Evolutionary conservation across 106 monocot species (phyloP).

Genomic region (Dioscorea alata): DNA sequence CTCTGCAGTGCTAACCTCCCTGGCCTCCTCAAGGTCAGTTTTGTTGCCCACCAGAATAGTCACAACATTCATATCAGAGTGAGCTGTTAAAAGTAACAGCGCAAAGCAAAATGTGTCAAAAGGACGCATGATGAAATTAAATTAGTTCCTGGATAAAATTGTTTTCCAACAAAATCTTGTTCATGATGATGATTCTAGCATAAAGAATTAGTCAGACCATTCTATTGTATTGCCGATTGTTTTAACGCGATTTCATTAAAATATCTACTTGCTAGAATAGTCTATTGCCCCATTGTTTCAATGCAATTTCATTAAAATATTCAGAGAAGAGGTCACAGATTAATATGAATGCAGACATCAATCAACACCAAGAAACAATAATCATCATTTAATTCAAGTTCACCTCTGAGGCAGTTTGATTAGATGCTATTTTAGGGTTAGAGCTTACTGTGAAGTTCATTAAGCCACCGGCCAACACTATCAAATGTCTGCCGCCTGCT

Average conservation of each 20-base stretch:
- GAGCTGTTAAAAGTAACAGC: conserved; percentile 13
- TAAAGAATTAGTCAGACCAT: too few species aligned
- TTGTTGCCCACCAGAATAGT: conserved; percentile 43
- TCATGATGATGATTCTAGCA: too few species aligned
- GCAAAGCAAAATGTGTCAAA: neutral
- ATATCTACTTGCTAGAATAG: too few species aligned
- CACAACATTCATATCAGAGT: conserved; percentile 42
- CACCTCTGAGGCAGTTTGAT: neutral
- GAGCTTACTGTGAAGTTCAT: conserved; percentile 35
- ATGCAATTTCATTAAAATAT: too few species aligned
- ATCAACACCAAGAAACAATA: neutral
- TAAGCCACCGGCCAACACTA: conserved; percentile 39
- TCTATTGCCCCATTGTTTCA: too few species aligned
- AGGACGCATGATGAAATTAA: too few species aligned
- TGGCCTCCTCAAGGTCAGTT: conserved; percentile 36
- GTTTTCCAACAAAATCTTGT: too few species aligned
- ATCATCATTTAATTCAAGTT: neutral
- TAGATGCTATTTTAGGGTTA: neutral
- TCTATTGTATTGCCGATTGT: too few species aligned
- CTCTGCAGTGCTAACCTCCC: conserved; percentile 38
- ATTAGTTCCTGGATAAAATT: too few species aligned
- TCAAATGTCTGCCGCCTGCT: conserved; percentile 46
- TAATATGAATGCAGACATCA: too few species aligned
- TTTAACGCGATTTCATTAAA: too few species aligned
- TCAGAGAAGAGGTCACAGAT: too few species aligned